Evolutionary conservation across 2,329 filamentous ascomycete genomes (phyloP), one percentile per base, ranked within the genome.

Genomic region (Hypocreales sp.): DNA sequence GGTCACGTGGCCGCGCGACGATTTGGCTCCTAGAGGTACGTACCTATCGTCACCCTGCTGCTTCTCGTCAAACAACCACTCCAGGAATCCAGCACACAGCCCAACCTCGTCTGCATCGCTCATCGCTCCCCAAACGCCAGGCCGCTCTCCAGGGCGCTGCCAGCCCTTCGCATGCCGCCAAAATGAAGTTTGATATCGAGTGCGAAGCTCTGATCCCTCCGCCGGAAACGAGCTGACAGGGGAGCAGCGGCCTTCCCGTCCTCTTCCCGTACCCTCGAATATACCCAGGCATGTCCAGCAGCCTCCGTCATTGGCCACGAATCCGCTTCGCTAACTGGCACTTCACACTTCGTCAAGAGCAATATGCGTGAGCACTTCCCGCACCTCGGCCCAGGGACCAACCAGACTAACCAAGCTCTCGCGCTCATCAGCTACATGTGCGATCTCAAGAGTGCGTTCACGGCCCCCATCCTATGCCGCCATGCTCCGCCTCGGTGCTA

Each of bases 201-300:
- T 64, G 51, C 24, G 51, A 20, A 7, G 5, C 19, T 7, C 8
- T 11, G 4, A n/a, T n/a, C n/a, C n/a, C n/a, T n/a, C n/a, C n/a
- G n/a, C n/a, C n/a, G n/a, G n/a, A n/a, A n/a, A n/a, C n/a, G n/a
- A n/a, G n/a, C n/a, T n/a, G n/a, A n/a, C n/a, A n/a, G n/a, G n/a
- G n/a, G n/a, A n/a, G n/a, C 29, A 71, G 66, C 42, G 64, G 70
- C 31, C 48, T 71, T 14, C 63, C 64, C 24, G 55, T 71, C 27
- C 55, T 71, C 38, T 71, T 71, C 38, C 66, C 66, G 13, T 71
- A 71, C 30, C 66, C 66, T 19, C 57, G 60, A 41, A 71, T 71
- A 42, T 71, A 71, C 39, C 64, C 64, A 51, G 62, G 62, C 62
- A 45, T 37, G 53, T 41, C 17, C 17, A 20, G 23, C 24, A 13